A percentile compares a stretch with the other conserved stretches of the same genome.
Conservation (phyloP, 805 yeast genomes). For the Candida jianshihensis region DNA sequence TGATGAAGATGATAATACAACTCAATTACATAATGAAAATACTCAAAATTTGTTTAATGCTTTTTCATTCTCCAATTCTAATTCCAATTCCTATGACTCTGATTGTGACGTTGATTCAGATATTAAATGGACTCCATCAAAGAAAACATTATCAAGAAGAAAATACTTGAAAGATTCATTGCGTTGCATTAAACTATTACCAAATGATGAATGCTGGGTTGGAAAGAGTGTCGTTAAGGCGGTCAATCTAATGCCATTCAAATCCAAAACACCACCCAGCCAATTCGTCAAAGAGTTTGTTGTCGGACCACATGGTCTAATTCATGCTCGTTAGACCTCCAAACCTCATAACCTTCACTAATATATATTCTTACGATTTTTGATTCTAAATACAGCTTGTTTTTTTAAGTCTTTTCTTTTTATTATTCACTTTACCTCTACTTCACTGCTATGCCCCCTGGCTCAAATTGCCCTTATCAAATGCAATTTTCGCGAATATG, state of each 20-base stretch:
- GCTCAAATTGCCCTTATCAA: too few species aligned
- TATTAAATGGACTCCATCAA: conserved; percentile 42
- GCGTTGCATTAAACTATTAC: conserved; percentile 49
- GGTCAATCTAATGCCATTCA: conserved; percentile 14
- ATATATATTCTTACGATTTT: too few species aligned
- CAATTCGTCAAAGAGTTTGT: conserved; percentile 9
- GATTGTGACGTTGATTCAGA: conserved; percentile 14
- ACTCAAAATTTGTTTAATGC: background rate
- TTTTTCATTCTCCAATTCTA: conserved; percentile 1
- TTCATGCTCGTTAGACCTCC: too few species aligned
- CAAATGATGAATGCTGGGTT: conserved; percentile 47
- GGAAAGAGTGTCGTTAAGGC: conserved; percentile 39
- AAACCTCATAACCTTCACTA: too few species aligned
- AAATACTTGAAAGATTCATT: conserved; percentile 44
- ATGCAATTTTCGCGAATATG: background rate
- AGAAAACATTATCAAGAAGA: conserved; percentile 28
- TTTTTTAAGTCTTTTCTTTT: too few species aligned
- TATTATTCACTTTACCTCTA: too few species aligned
- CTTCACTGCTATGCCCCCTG: too few species aligned
- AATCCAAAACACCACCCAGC: conserved; percentile 1
- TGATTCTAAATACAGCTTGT: too few species aligned
- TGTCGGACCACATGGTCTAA: conserved; percentile 18
- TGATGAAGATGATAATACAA: too few species aligned
- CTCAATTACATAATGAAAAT: conserved; percentile 9
- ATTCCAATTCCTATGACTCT: too few species aligned